Percentiles rank a stretch among this genome's conserved stretches.
Conservation (phyloP, 1,284 basidiomycete genomes). For the Rhodotorula glutinis region DNA sequence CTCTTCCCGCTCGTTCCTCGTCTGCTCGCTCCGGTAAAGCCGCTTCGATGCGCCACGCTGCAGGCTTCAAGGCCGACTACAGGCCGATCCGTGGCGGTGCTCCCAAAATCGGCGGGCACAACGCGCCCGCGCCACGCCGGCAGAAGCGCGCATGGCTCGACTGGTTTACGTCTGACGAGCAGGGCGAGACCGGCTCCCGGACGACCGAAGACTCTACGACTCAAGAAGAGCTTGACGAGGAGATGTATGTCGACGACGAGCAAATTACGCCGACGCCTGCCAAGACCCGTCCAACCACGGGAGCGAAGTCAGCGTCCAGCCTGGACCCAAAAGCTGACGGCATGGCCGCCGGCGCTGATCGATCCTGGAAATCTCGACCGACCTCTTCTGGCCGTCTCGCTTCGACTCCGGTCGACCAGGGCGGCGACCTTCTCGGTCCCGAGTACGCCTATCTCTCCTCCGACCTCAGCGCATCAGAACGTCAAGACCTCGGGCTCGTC, state of each 20-base stretch:
- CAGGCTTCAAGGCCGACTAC: not conserved
- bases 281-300: no score
- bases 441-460: constrained; percentile 31
- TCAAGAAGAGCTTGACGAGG: not conserved
- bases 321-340: no score
- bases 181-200: not conserved
- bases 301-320: no score
- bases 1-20: not conserved
- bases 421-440: constrained; percentile 24
- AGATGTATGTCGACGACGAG: not conserved
- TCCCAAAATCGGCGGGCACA: not conserved
- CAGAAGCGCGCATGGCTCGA: constrained; percentile 5
- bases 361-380: no score
- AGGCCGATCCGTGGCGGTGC: not conserved
- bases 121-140: not conserved
- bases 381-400: no score
- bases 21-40: not conserved
- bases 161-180: not conserved
- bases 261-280: no score
- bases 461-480: constrained; percentile 11
- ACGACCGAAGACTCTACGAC: no score
- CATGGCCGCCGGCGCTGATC: no score
- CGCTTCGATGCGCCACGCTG: not conserved
- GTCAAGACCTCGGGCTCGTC: constrained; percentile 19
- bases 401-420: not conserved